Conservation (phyloP, 805 yeast species). For the Candida nemodendra region DNA sequence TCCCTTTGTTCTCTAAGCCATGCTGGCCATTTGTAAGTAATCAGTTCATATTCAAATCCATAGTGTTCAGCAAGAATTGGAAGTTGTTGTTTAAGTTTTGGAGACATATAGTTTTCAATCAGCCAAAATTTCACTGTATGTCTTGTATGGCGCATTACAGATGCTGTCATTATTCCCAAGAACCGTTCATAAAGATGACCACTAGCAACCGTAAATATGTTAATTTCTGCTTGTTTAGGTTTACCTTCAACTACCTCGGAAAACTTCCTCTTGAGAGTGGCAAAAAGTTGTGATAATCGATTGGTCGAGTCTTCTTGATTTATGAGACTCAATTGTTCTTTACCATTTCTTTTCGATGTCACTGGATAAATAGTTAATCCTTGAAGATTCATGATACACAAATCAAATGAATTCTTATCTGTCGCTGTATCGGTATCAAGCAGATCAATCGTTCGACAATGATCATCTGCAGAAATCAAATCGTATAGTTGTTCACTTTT, state of each 20-base stretch:
- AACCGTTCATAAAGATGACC: slow-evolving; percentile 79
- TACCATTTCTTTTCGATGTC: slow-evolving; percentile 37
- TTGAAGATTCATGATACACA: slow-evolving; percentile 42
- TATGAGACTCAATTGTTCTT: slow-evolving; percentile 26
- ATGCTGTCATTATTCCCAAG: slow-evolving; percentile 73
- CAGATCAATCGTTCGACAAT: background rate
- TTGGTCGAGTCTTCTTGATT: slow-evolving; percentile 10
- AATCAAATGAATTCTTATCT: slow-evolving; percentile 5
- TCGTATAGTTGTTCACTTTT: slow-evolving; percentile 41
- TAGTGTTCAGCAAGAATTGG: slow-evolving; percentile 56
- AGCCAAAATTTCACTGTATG: slow-evolving; percentile 81
- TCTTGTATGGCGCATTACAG: slow-evolving; percentile 65
- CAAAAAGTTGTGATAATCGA: background rate
- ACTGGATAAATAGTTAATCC: slow-evolving; percentile 49
- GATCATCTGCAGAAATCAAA: slow-evolving; percentile 34
- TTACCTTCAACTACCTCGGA: slow-evolving; percentile 7
- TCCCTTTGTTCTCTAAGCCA: slow-evolving; percentile 84
- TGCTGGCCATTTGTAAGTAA: slow-evolving; percentile 90
- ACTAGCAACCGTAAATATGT: slow-evolving; percentile 79
- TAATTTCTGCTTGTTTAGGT: slow-evolving; percentile 56
- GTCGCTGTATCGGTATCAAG: slow-evolving; percentile 3
- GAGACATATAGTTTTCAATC: slow-evolving; percentile 76
- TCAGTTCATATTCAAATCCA: slow-evolving; percentile 68
- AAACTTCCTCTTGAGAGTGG: slow-evolving; percentile 3
- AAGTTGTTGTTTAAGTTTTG: slow-evolving; percentile 59